Evolutionary conservation across 2,329 filamentous ascomycete genomes (phyloP).

Genomic region (Aspergillus sp.): DNA sequence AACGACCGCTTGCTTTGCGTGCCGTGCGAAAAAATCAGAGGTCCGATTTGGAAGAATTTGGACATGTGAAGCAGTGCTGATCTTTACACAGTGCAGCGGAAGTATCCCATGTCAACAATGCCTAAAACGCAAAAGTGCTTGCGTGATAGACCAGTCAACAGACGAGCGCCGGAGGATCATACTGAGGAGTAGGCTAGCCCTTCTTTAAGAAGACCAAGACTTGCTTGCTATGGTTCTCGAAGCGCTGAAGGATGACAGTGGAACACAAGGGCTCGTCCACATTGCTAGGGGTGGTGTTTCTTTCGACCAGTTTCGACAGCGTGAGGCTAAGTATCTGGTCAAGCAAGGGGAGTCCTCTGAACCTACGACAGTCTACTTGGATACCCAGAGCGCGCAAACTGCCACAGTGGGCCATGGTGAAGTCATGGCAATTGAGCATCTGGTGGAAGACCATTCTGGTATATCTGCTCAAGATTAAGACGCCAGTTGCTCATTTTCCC

Average conservation of each 20-base stretch:
- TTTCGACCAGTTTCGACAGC: background rate
- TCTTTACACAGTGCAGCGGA: background rate
- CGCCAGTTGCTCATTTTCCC: background rate
- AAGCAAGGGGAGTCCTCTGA: background rate
- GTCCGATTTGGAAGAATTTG: background rate
- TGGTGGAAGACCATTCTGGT: background rate
- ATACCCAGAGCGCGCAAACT: background rate
- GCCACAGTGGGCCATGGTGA: background rate
- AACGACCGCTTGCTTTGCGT: background rate
- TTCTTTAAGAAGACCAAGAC: background rate
- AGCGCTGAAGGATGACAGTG: background rate
- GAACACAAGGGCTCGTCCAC: background rate
- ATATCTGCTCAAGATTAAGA: background rate
- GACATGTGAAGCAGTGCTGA: background rate
- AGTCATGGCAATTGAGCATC: background rate
- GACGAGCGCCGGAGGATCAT: background rate
- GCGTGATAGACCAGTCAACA: background rate
- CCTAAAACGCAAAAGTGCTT: background rate
- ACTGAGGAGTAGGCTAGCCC: background rate
- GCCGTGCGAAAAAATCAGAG: background rate
- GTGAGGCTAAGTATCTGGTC: background rate
- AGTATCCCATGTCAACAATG: background rate
- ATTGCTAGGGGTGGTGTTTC: background rate
- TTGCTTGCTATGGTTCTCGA: background rate
- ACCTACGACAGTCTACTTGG: background rate